Conservation (phyloP, 1,139 yeast species). For the Yamadazyma sp. region DNA sequence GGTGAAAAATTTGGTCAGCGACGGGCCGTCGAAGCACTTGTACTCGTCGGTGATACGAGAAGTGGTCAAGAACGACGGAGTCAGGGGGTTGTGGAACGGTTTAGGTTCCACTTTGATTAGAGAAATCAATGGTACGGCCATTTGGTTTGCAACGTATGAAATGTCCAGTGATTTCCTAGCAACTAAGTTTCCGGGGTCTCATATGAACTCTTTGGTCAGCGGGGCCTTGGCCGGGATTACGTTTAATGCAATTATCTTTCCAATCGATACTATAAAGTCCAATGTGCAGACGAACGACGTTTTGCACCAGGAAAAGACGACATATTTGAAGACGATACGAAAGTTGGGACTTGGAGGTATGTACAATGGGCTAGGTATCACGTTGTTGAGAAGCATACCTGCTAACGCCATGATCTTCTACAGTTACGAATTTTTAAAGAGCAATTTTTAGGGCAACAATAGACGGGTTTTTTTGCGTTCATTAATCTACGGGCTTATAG, state of each 20-base stretch:
- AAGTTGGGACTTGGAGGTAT: constrained; percentile 58
- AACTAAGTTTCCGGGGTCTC: constrained; percentile 1
- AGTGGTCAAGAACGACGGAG: constrained; percentile 52
- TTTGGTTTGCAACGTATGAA: constrained; percentile 93
- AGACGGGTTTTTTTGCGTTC: not conserved
- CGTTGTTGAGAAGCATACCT: constrained; percentile 80
- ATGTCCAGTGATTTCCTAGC: constrained; percentile 43
- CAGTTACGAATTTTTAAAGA: constrained; percentile 68
- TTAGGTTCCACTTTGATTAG: constrained; percentile 80
- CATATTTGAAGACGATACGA: constrained; percentile 30
- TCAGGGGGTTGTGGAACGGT: constrained; percentile 72
- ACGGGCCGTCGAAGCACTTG: constrained; percentile 7
- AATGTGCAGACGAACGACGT: constrained; percentile 71
- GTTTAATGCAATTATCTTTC: constrained; percentile 78
- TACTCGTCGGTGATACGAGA: constrained; percentile 38
- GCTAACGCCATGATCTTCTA: constrained; percentile 87
- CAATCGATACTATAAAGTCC: constrained; percentile 88
- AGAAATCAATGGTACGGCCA: constrained; percentile 87
- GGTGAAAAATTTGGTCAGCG: constrained; percentile 52
- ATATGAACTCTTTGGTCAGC: constrained; percentile 48
- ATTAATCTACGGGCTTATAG: no score
- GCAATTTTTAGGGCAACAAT: constrained; percentile 10
- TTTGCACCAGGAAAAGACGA: constrained; percentile 16
- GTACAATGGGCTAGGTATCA: constrained; percentile 84
- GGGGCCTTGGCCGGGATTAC: constrained; percentile 88